Percentiles rank a stretch among this genome's conserved stretches.
These are phyloP conservation scores for Aspergillus awamori DNA, from an alignment of 2,329 filamentous ascomycete species.

Conservation along the genomic window DNA sequence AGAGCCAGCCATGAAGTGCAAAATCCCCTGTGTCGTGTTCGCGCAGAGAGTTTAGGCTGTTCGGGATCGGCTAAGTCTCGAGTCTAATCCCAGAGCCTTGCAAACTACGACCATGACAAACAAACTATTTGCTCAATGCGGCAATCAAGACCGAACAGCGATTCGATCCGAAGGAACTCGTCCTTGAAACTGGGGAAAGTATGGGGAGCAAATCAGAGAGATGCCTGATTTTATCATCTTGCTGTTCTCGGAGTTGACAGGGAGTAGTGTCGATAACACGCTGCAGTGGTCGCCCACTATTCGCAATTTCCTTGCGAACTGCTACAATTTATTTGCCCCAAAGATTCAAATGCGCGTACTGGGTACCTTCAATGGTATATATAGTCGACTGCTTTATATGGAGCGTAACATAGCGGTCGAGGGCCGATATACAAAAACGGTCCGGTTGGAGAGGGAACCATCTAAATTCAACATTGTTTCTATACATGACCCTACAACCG, in stretches of 20 bases:
- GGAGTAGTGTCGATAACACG: too few relatives aligned
- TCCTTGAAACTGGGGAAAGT: too few relatives aligned
- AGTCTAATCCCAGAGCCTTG: background rate
- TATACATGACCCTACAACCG: conserved; percentile 44
- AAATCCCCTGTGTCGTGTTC: background rate
- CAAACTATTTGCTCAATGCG: background rate
- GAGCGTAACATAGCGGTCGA: background rate
- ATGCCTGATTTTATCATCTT: background rate
- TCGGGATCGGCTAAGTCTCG: background rate
- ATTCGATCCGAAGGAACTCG: background rate
- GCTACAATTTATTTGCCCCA: background rate
- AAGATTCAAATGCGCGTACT: background rate
- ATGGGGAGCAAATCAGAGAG: background rate
- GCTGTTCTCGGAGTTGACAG: too few relatives aligned
- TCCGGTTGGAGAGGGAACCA: conserved; percentile 21
- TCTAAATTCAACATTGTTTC: conserved; percentile 42
- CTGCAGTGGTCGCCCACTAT: too few relatives aligned
- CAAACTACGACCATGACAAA: background rate
- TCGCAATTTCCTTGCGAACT: background rate
- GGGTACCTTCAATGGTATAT: too few relatives aligned
- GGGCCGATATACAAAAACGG: background rate
- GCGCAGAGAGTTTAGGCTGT: background rate
- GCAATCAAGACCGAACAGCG: background rate
- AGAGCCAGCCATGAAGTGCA: background rate
- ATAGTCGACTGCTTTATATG: background rate